Conservation (phyloP, 2,329 filamentous ascomycete genomes). For the Aspergillus udagawae region DNA sequence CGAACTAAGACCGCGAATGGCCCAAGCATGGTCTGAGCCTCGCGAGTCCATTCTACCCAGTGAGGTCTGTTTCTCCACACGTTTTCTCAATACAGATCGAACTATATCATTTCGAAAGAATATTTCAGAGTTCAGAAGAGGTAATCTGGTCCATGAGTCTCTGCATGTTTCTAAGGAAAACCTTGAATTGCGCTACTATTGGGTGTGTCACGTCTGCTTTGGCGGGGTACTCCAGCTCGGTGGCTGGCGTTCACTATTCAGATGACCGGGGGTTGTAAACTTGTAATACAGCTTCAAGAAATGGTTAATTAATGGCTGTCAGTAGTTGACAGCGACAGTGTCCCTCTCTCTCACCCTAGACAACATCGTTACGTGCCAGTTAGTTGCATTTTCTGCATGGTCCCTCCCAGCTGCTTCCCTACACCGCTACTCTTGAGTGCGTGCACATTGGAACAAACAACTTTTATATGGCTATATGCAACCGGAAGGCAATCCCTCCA, state of each 20-base stretch:
- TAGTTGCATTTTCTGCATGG: slow-evolving; percentile 4
- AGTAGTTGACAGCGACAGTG: not conserved
- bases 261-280: not conserved
- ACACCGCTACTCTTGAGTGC: slow-evolving; percentile 12
- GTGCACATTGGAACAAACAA: not conserved
- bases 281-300: not conserved
- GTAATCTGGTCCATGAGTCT: not conserved
- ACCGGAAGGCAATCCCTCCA: not conserved
- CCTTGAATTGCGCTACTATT: not conserved
- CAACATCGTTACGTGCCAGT: not conserved
- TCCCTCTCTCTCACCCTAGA: not conserved
- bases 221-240: not conserved
- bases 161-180: not conserved
- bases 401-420: slow-evolving; percentile 10
- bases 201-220: not conserved
- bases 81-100: too few species aligned
- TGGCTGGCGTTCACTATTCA: not conserved
- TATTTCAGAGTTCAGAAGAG: not conserved
- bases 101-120: not conserved
- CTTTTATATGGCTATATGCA: not conserved
- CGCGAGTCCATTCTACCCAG: not conserved
- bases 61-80: too few species aligned
- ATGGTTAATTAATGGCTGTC: not conserved
- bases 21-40: not conserved
- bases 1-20: not conserved